phyloP scores from a whole-genome alignment of 1,284 basidiomycete species.

The Hemileia vastatrix region DNA sequence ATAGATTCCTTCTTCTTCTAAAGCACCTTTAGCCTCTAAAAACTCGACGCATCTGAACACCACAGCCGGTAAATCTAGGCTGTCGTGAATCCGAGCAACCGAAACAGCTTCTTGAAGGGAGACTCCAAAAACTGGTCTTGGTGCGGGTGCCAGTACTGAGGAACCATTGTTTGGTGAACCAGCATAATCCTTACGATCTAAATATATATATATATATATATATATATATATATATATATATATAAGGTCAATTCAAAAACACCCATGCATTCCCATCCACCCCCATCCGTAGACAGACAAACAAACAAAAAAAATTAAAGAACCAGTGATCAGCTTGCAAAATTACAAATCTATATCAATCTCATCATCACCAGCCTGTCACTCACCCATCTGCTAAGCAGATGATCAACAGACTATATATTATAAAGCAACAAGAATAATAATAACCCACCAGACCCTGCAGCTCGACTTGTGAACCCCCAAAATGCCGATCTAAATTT shows the following conservation, averaged over 20 bases:
- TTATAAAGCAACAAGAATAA: no score
- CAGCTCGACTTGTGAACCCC: conserved; percentile 14
- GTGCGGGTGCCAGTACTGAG: conserved; percentile 49
- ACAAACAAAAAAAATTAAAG: background rate
- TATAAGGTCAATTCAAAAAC: background rate
- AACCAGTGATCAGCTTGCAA: conserved; percentile 21
- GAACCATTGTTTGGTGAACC: conserved; percentile 48
- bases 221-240: background rate
- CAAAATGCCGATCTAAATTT: conserved; percentile 21
- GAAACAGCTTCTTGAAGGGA: conserved; percentile 76
- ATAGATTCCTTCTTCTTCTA: conserved; percentile 96
- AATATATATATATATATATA: no score
- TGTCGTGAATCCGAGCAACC: conserved; percentile 61
- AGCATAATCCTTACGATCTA: no score
- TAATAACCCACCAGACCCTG: background rate
- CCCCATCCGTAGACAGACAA: no score
- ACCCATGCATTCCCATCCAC: no score
- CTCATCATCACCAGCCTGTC: no score
- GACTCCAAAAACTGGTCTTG: conserved; percentile 79
- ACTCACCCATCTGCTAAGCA: no score
- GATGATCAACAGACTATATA: no score
- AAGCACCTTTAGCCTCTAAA: conserved; percentile 71
- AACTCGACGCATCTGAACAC: conserved; percentile 67
- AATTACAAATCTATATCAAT: conserved; percentile 17
- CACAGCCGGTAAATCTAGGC: conserved; percentile 77